Evolutionary conservation across 169 alveolate genomes (phyloP), one percentile per base, ranked within the genome.

Genomic region (Cryptosporidium ryanae): DNA sequence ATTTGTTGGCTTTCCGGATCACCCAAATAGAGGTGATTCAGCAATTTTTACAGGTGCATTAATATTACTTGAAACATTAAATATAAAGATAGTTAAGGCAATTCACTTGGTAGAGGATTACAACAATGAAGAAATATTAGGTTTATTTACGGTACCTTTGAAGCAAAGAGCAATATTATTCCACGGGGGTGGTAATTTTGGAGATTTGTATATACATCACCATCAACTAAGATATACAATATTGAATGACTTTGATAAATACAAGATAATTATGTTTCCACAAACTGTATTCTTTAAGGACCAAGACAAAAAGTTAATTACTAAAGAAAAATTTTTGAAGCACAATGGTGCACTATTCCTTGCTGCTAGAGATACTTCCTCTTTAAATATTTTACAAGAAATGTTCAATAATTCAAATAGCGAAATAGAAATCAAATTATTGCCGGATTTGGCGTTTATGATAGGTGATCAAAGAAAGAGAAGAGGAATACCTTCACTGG

Each of bases 381-480:
- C 87, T 1, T 38, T 43, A 3, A 27, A 76, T 12, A 76, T 61
- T n/a, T 21, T 76, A 61, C 29, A 46, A 15, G 71, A 76, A 55
- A 76, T 76, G 87, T 76, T 76, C 49, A 25, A 43, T 4, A 46
- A 76, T 1, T 5, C 17, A 3, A 76, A 38, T 1, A 65, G 32
- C 34, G 18, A 68, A 12, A 76, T 76, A 10, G 52, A 38, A 32
- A 12, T 61, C 6, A 61, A 55, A 32, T n/a, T 76, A 32, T 13
- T 76, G 15, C 87, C 87, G 8, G 87, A 76, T 43, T 23, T 76
- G 38, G 87, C 87, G 59, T 76, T 76, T 61, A 23, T 76, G 25
- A 76, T 76, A 57, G 87, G 87, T 38, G 87, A 76, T 38, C 87
- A 76, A 76, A 76, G 87, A 25, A 76, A 76, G 44, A 76, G 76